Base-by-base conservation (phyloP, 179 eudicot species). In the Nepenthes alata region DNA sequence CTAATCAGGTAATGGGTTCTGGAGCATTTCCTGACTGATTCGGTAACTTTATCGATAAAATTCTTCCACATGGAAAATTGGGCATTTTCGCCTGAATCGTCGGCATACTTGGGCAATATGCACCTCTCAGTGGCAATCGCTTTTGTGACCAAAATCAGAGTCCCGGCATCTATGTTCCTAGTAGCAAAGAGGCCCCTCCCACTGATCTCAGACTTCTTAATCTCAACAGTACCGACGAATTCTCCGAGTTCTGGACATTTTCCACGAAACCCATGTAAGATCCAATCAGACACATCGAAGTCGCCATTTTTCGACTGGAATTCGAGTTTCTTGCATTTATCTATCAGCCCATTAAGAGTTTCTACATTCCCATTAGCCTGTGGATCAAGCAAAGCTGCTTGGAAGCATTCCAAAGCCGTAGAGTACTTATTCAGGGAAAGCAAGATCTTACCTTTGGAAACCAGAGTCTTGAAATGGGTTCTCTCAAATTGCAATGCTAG, bases 11-110 rank as follows among this genome's bases (percentile, higher is more conserved):
- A 39, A 38, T 70, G 66, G 47, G 82, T 78, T 77, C 68, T 73
- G 0, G 51, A 15, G 65, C 88, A 83, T 62, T 79, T 83, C 5
- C 52, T 47, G 9, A 80, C 75, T 0, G 85, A 70, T 57, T 85
- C 84, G 48, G 53, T 74, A 8, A 91, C 85, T 65, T 75, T 81
- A 39, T 77, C 81, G 12, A 91, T 67, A 67, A 91, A 85, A 77
- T 82, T 82, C 85, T 85, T 81, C 95, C 95, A 85, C 85, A 85
- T 82, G 3, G 82, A 85, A n/a, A 85, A 54, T 38, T 88, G 87
- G 2, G 73, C 86, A 58, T 70, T 82, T 67, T 78, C 75, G 0
- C 80, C 77, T 48, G 74, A 75, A 56, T 65, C 78, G 35, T 64
- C 58, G 2, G 62, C 52, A 64, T 68, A 63, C 10, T 75, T 74